Base-by-base conservation (phyloP, 371 early-diverging fungal species). In the Lichtheimia corymbifera region DNA sequence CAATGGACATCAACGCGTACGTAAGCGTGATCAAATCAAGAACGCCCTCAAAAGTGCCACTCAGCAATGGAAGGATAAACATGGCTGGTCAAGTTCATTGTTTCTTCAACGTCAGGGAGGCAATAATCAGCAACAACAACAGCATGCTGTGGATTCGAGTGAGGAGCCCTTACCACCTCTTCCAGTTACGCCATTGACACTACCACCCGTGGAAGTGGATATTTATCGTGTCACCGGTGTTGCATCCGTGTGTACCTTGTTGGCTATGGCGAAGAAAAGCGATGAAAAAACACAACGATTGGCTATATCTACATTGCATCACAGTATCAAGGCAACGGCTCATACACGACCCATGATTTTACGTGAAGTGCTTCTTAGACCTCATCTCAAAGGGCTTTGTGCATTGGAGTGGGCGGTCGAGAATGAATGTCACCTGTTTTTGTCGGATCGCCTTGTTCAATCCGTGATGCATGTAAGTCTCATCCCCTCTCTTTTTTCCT, bases 221-320 rank as follows among this genome's bases (percentile, higher is more conserved):
- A 59, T 79, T 7, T 75, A 68, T 63, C 55, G 62, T 6, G 74
- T 79, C 0, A 76, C 72, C 5, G 68, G 71, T 52, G 61, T 70
- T 40, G 79, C 79, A 2, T 79, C 79, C 2, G 76, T 73, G 15
- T 75, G 79, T 62, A 68, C 73, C 30, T 53, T 79, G 55, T 59
- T 79, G 35, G 73, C 30, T 11, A 47, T 63, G 20, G 7, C 43
- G 1, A 53, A 55, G 40, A 35, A 55, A 17, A 25, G 22, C 1
- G 43, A 30, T 7, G 59, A 43, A 20, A 58, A 20, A 7, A 51
- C 50, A 5, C 73, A 79, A 40, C 18, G 65, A 1, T 40, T 79
- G 22, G 79, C 79, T 17, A 51, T 79, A 7, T 45, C 70, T 0
- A 73, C 75, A 1, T 50, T 79, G 11, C 62, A 55, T 9, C 47